These are phyloP conservation scores for Lachnum nothofagi DNA, from an alignment of 2,329 filamentous ascomycete species.

Conservation along the genomic window DNA sequence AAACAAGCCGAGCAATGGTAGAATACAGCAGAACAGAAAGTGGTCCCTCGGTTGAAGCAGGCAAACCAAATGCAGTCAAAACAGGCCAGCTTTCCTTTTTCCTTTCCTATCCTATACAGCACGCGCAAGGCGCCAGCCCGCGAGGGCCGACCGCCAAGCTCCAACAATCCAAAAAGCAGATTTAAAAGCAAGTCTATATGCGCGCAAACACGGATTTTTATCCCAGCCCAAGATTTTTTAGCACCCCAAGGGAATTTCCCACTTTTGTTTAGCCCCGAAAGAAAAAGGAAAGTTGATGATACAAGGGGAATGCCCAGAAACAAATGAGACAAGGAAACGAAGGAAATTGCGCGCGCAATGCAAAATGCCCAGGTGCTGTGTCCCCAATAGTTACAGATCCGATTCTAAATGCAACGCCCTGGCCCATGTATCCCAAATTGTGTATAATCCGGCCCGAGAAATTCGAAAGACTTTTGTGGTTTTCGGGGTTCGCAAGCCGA, in stretches of 20 bases:
- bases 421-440: constrained; percentile 8
- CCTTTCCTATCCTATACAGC: constrained; percentile 22
- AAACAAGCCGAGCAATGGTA: neutral
- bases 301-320: constrained; percentile 6
- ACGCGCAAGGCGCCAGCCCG: constrained; percentile 14
- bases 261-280: constrained; percentile 23
- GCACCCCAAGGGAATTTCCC: constrained; percentile 15
- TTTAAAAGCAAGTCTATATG: constrained; percentile 25
- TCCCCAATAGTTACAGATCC: constrained; percentile 10
- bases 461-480: constrained; percentile 4
- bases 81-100: constrained; percentile 2
- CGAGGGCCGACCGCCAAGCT: constrained; percentile 13
- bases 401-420: constrained; percentile 26
- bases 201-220: constrained; percentile 18
- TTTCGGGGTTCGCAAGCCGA: neutral
- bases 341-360: constrained; percentile 7
- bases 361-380: constrained; percentile 9
- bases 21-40: neutral
- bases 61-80: constrained; percentile 6
- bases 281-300: constrained; percentile 12
- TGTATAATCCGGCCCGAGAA: constrained; percentile 10
- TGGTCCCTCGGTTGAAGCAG: neutral
- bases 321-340: constrained; percentile 8
- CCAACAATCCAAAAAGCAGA: constrained; percentile 7
- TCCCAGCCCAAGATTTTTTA: constrained; percentile 21